phyloP scores from a whole-genome alignment of 805 yeast species.

The Cyberlindnera lachancei region DNA sequence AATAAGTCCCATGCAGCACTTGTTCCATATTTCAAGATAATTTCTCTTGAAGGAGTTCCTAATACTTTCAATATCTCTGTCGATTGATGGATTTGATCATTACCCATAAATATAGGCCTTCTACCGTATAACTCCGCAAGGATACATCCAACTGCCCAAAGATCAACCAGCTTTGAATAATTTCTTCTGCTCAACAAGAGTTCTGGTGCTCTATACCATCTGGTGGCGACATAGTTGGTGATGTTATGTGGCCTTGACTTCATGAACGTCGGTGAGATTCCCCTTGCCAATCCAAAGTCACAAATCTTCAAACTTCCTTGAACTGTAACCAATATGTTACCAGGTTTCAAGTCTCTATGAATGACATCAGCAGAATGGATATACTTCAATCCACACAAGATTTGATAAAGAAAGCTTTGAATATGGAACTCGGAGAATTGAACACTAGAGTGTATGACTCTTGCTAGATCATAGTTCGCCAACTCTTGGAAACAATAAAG shows the following conservation, averaged over 20 bases:
- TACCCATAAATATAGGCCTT: slow-evolving; percentile 73
- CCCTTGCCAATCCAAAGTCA: slow-evolving; percentile 91
- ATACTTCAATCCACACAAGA: slow-evolving; percentile 79
- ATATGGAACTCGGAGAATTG: slow-evolving; percentile 83
- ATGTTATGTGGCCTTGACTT: slow-evolving; percentile 38
- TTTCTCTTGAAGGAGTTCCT: slow-evolving; percentile 58
- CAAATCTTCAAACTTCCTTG: slow-evolving; percentile 79
- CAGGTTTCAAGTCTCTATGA: slow-evolving; percentile 90
- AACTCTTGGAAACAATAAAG: slow-evolving; percentile 84
- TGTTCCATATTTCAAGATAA: slow-evolving; percentile 38
- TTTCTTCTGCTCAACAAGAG: slow-evolving; percentile 51
- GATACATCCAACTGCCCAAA: slow-evolving; percentile 94
- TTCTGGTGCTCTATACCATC: slow-evolving; percentile 97
- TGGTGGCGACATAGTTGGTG: slow-evolving; percentile 84
- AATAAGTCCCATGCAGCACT: slow-evolving; percentile 40
- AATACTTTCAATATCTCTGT: slow-evolving; percentile 58
- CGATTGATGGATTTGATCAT: slow-evolving; percentile 63
- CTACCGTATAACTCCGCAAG: slow-evolving; percentile 79
- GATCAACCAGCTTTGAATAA: slow-evolving; percentile 68
- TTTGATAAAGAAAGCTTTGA: slow-evolving; percentile 68
- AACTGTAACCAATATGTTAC: slow-evolving; percentile 70
- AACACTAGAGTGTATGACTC: slow-evolving; percentile 69
- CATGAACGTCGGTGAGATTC: slow-evolving; percentile 37
- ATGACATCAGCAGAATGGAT: slow-evolving; percentile 89
- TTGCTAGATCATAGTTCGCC: slow-evolving; percentile 72